phyloP scores from a whole-genome alignment of 2,329 filamentous ascomycete species.

The Pseudofabraea citricarpa region DNA sequence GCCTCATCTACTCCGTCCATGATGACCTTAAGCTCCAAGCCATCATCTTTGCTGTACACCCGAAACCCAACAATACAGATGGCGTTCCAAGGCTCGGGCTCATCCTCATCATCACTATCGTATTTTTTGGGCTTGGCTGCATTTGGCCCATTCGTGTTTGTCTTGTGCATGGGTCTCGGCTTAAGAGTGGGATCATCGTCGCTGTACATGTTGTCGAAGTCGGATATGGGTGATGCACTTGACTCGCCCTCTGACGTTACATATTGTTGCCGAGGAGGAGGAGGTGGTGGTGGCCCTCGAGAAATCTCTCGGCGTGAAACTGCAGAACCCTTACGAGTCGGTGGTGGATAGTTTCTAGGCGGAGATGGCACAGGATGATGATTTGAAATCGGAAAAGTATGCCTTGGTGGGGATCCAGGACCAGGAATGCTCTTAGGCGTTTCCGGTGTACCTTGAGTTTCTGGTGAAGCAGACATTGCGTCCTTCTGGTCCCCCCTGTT shows the following conservation, averaged over 20 bases:
- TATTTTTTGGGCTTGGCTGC: constrained; percentile 19
- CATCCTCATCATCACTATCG: constrained; percentile 26
- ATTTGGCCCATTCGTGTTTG: constrained; percentile 18
- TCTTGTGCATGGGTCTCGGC: constrained; percentile 31
- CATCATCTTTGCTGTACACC: constrained; percentile 40
- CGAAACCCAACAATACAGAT: constrained; percentile 37
- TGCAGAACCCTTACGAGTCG: constrained; percentile 4
- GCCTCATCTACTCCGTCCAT: constrained; percentile 9
- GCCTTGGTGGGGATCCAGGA: constrained; percentile 1
- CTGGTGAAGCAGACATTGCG: constrained; percentile 5
- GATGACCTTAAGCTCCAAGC: constrained; percentile 19
- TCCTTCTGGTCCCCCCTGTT: constrained; percentile 22
- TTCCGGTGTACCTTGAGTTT: constrained; percentile 13
- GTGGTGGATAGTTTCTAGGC: not conserved
- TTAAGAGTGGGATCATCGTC: constrained; percentile 52
- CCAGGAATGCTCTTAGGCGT: constrained; percentile 17
- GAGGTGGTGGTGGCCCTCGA: not conserved
- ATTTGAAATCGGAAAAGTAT: too few species aligned
- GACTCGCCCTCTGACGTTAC: constrained; percentile 45
- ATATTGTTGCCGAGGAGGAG: not conserved
- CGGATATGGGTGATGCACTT: constrained; percentile 54
- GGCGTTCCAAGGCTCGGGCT: constrained; percentile 36
- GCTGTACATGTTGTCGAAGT: constrained; percentile 55
- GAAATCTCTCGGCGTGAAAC: constrained; percentile 8
- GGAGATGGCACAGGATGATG: not conserved